phyloP scores from a whole-genome alignment of 352 stramenopile genomes.

The Pythium volutum region DNA sequence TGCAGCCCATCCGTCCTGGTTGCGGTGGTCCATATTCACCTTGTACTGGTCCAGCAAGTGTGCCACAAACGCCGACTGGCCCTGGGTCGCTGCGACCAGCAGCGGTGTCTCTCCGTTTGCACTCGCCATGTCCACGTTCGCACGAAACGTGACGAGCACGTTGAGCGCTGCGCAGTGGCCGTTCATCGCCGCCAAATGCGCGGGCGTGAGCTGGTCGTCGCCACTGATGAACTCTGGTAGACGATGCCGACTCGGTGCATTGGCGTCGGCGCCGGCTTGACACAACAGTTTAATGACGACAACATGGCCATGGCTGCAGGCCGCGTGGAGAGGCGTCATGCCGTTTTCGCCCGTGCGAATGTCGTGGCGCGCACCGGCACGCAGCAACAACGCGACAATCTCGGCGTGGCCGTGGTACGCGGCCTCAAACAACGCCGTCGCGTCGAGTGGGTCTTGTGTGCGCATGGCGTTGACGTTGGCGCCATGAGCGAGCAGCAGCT shows the following conservation, averaged over 20 bases:
- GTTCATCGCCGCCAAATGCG: background rate
- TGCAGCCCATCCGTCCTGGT: background rate
- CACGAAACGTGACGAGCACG: background rate
- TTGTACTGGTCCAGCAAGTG: background rate
- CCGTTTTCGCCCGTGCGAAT: background rate
- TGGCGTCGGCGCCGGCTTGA: background rate
- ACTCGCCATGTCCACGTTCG: background rate
- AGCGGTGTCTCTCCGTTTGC: background rate
- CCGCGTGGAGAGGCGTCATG: background rate
- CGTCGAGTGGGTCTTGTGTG: background rate
- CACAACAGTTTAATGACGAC: background rate
- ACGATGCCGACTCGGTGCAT: background rate
- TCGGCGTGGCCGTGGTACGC: background rate
- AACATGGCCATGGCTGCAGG: background rate
- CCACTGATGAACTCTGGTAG: background rate
- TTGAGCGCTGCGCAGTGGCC: background rate
- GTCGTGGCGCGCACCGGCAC: background rate
- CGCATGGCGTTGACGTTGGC: background rate
- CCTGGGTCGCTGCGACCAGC: background rate
- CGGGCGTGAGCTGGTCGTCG: background rate
- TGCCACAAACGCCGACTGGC: background rate
- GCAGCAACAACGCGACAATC: background rate
- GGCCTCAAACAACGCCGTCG: background rate
- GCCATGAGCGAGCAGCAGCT: background rate
- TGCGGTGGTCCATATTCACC: background rate